Base-by-base conservation (phyloP, 2,329 filamentous ascomycete species). In the Fusarium sp. region DNA sequence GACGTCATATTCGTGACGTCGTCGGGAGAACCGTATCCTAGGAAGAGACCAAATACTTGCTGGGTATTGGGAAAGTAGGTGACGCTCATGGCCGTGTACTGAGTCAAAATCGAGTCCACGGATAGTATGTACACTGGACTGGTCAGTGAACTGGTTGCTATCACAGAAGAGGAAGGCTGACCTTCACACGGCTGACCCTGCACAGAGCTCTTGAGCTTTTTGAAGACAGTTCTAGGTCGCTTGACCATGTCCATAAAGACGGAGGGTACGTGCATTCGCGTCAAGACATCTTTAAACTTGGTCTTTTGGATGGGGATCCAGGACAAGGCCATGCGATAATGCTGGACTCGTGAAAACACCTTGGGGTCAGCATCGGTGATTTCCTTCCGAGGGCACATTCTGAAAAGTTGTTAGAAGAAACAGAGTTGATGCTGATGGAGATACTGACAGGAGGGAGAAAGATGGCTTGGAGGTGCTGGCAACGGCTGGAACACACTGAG, bases 21-120 rank as follows among this genome's bases (percentile, higher is more conserved):
- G 14, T 39, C 11, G 1, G 18, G 14, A 23, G 41, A 45, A 5
- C 20, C 30, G 45, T 57, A 68, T n/a, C 62, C 66, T 3, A 68
- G 41, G 27, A 64, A 66, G 6, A 68, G 35, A 13, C 66, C 61
- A 20, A 60, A 68, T 11, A 66, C 35, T 39, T 68, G 62, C 6
- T 39, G 34, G 18, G 39, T 68, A 2, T 54, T 37, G 16, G 66
- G 66, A 34, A 68, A 68, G 56, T 66, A 66, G 25, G 66, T 68
- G 34, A 66, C 10, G 20, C 37, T 60, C 43, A 68, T 66, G 7
- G 66, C 66, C 7, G 56, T 68, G 35, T 54, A 66, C 54, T 66
- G 64, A 2, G 32, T 45, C 45, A 68, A 37, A 30, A 66, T 61
- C 5, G 66, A 68, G 37, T 68, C 66, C 11, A 68, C 62, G 6